Evolutionary conservation across 1,284 basidiomycete species (phyloP), one percentile per base, ranked within the genome.

Genomic region (Apiotrichum laibachii): DNA sequence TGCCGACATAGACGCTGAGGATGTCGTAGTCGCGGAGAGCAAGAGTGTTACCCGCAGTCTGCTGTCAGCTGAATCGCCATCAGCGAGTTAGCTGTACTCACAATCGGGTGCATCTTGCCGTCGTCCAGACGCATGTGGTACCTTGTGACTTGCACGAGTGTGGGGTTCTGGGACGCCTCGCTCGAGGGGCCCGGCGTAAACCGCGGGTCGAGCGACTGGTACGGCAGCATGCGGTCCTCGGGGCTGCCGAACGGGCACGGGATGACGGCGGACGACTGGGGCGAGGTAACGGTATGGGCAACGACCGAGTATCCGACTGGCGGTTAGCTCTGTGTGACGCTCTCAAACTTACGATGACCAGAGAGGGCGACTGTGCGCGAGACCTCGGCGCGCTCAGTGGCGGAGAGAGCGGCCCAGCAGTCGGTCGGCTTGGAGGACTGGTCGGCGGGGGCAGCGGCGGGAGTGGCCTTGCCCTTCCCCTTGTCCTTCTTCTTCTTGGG

Each of bases 221-320:
- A 76, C 1, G 77, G 77, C 4, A 72, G 42, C 26, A 21, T 44
- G 33, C 60, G 57, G 13, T 34, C 52, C 33, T 61, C 62, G 7
- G 55, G 57, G 0, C 48, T 51, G 11, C 60, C 52, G 57, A 77
- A 78, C 5, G 76, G 76, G 12, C 62, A 73, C 1, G 71, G 66
- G 6, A 56, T 56, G 43, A 67, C 72, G 33, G 60, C 60, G 22
- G 60, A 67, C n/a, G 68, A 67, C 52, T 72, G 70, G 33, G 57
- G 55, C 1, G 67, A 57, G 4, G 63, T 53, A 45, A 77, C 59
- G 2, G 76, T 77, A 51, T 65, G 70, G 12, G 72, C 77, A 11
- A 75, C 60, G 15, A 77, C 72, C 10, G 65, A 69, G 60, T 75
- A 77, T 6, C 77, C 77, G 53, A 79, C 77, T 79, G 55, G 40